Conservation (phyloP, 768 basidiomycete genomes). For the Agaricus blazei region DNA sequence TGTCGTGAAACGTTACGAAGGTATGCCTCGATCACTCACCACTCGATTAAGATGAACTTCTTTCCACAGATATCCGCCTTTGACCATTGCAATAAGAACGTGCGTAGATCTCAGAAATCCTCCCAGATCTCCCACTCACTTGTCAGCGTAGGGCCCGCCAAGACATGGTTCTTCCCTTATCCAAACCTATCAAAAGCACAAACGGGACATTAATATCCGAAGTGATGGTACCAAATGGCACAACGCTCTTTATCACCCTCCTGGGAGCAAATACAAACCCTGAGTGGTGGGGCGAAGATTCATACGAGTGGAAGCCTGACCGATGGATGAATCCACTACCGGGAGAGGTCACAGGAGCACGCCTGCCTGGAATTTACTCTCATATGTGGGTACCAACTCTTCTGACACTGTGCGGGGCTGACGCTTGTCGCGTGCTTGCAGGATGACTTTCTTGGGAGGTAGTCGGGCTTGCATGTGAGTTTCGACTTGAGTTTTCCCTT, state of each 20-base stretch:
- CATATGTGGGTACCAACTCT: slow-evolving; percentile 23
- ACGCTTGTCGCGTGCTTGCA: slow-evolving; percentile 7
- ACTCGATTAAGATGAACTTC: background rate
- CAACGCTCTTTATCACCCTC: slow-evolving; percentile 22
- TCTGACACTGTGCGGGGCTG: background rate
- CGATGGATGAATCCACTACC: slow-evolving; percentile 35
- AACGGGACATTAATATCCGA: slow-evolving; percentile 12
- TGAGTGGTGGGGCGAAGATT: slow-evolving; percentile 38
- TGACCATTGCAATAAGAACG: slow-evolving; percentile 13
- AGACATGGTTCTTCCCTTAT: slow-evolving; percentile 25
- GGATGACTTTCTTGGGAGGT: slow-evolving; percentile 41
- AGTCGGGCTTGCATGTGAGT: slow-evolving; percentile 33
- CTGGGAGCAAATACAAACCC: slow-evolving; percentile 29
- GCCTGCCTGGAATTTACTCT: slow-evolving; percentile 30
- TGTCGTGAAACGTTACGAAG: slow-evolving; percentile 35
- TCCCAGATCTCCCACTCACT: background rate
- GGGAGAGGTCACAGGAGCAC: slow-evolving; percentile 21
- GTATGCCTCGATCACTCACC: slow-evolving; percentile 15
- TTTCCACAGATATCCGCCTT: slow-evolving; percentile 19
- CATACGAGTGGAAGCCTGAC: slow-evolving; percentile 40
- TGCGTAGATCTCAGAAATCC: background rate
- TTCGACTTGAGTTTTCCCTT: background rate
- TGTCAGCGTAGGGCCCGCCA: slow-evolving; percentile 1
- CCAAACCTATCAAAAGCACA: background rate
- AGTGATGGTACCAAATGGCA: slow-evolving; percentile 22